Evolutionary conservation across 2,329 filamentous ascomycete genomes (phyloP).

Genomic region (Karstenula rhodostoma): DNA sequence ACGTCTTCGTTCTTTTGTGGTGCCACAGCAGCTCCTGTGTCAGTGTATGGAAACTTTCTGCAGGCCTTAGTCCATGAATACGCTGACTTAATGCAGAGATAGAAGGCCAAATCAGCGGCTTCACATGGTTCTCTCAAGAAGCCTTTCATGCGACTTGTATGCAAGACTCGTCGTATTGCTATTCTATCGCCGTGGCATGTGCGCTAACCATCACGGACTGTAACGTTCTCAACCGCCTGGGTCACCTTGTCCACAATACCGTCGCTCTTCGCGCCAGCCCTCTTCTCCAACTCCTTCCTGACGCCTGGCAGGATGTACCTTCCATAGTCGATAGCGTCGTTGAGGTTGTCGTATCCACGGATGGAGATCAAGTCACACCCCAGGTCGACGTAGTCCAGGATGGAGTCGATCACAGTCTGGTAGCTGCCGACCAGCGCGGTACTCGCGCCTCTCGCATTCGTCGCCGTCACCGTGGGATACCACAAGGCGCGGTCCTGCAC

Average conservation of each 20-base stretch:
- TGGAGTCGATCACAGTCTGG: constrained; percentile 25
- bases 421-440: constrained; percentile 24
- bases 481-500: constrained; percentile 25
- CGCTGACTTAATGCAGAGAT: too few species aligned
- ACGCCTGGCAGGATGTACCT: constrained; percentile 24
- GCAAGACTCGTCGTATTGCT: neutral
- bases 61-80: too few species aligned
- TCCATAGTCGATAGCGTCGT: constrained; percentile 26
- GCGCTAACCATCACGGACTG: constrained; percentile 17
- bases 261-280: constrained; percentile 12
- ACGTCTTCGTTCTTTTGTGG: too few species aligned
- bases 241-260: constrained; percentile 19
- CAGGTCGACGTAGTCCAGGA: constrained; percentile 25
- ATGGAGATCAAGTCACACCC: constrained; percentile 26
- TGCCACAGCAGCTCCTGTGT: too few species aligned
- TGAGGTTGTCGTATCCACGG: constrained; percentile 26
- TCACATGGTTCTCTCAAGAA: too few species aligned
- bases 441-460: constrained; percentile 20
- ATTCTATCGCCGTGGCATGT: neutral
- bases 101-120: too few species aligned
- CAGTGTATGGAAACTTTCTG: too few species aligned
- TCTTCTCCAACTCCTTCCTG: constrained; percentile 19
- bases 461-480: constrained; percentile 26
- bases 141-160: neutral
- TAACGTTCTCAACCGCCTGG: constrained; percentile 23